phyloP scores from a whole-genome alignment of 2,329 filamentous ascomycete species.

The Knufia fluminis region DNA sequence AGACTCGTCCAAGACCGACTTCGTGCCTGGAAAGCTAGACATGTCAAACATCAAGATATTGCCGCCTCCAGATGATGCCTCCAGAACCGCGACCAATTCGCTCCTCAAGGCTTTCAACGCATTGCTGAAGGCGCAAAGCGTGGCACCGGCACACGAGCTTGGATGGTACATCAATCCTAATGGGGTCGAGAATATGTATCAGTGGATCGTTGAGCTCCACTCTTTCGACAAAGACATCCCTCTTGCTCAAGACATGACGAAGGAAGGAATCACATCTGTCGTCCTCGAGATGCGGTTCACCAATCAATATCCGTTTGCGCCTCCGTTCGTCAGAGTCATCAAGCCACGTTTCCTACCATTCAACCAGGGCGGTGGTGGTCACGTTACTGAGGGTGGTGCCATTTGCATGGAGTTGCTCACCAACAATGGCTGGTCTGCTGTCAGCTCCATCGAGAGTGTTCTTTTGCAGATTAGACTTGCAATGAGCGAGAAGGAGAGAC shows the following conservation, averaged over 20 bases:
- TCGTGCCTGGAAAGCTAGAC: constrained; percentile 59
- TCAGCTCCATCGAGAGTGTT: constrained; percentile 65
- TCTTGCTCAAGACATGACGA: constrained; percentile 65
- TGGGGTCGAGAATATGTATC: constrained; percentile 65
- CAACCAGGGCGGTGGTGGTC: constrained; percentile 64
- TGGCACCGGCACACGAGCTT: constrained; percentile 52
- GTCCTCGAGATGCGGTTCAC: constrained; percentile 77
- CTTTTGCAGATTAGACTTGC: constrained; percentile 73
- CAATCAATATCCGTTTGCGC: constrained; percentile 62
- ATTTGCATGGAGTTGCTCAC: constrained; percentile 81
- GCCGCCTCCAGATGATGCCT: constrained; percentile 57
- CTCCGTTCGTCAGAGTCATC: constrained; percentile 77
- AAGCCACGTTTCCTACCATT: constrained; percentile 71
- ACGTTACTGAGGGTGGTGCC: constrained; percentile 75
- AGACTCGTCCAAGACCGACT: constrained; percentile 45
- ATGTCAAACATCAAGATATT: constrained; percentile 54
- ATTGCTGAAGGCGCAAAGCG: constrained; percentile 55
- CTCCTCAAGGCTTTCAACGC: constrained; percentile 57
- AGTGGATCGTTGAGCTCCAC: constrained; percentile 87
- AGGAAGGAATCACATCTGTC: constrained; percentile 52
- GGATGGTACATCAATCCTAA: constrained; percentile 73
- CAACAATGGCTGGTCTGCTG: constrained; percentile 70
- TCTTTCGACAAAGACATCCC: constrained; percentile 63
- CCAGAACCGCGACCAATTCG: constrained; percentile 48
- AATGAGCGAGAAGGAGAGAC: constrained; percentile 58